Evolutionary conservation across 176 grass and related monocot species (phyloP), one percentile per base, ranked within the genome.

Genomic region (Cenchrus americanus): DNA sequence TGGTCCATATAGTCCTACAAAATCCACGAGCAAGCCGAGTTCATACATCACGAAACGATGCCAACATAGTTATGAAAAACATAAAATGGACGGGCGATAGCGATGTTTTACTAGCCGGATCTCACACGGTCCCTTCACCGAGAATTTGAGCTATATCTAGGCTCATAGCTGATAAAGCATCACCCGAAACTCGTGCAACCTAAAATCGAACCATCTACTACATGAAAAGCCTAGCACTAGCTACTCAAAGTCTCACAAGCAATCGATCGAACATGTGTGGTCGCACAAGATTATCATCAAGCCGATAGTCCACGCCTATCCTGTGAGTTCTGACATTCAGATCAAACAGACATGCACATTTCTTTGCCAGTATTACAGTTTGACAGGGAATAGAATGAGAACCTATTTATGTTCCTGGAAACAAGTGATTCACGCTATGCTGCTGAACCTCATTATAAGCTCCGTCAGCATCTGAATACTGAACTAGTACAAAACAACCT

Each of bases 371-470:
- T 53, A 48, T 62, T 61, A 61, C 26, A 17, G 27, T 63, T 62
- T 43, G 43, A 51, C 14, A 63, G 40, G 19, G 42, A 64, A 30
- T 32, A 1, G 42, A 71, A 73, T 67, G 59, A 21, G 23, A 50
- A 59, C 50, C 50, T 53, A 46, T 32, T 84, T 50, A 10, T n/a
- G 13, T 69, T 55, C 30, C 62, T 18, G 51, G 42, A 74, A 84
- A 68, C 51, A 80, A 83, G 23, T 27, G 66, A 73, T 59, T 63
- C 86, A 83, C 22, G 0, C 41, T 71, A 40, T 70, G 44, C 8
- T 69, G 85, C 40, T 60, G 71, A 87, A 49, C 62, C 70, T 32
- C 42, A 40, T n/a, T n/a, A n/a, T n/a, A n/a, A n/a, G n/a, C n/a
- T n/a, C n/a, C n/a, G n/a, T n/a, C n/a, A n/a, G n/a, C n/a, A n/a